Evolutionary conservation across 352 stramenopile genomes (phyloP).

Genomic region (Pythium chondricola): DNA sequence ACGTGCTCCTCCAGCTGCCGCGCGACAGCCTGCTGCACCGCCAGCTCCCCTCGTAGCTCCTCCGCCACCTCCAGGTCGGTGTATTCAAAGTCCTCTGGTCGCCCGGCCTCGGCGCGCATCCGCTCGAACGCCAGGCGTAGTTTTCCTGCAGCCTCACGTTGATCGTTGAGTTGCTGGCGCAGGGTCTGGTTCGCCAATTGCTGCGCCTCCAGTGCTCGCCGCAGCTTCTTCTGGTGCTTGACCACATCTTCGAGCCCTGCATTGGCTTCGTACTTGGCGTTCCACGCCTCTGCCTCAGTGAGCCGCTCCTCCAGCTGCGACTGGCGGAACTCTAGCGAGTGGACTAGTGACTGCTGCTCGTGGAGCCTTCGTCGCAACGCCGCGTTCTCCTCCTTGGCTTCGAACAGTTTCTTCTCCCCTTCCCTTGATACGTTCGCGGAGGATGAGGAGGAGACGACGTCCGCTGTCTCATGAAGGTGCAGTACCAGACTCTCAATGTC

Average conservation of each 20-base stretch:
- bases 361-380: conserved; percentile 39
- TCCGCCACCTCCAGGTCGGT: conserved; percentile 45
- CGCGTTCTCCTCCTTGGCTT: conserved; percentile 29
- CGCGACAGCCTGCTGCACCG: conserved; percentile 47
- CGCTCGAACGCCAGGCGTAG: conserved; percentile 49
- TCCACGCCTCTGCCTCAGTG: conserved; percentile 51
- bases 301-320: conserved; percentile 53
- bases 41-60: conserved; percentile 50
- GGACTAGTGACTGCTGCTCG: conserved; percentile 39
- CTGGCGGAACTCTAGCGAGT: conserved; percentile 51
- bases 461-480: conserved; percentile 29
- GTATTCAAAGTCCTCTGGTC: conserved; percentile 44
- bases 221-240: conserved; percentile 66
- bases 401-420: conserved; percentile 30
- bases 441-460: background rate
- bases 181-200: conserved; percentile 52
- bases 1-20: conserved; percentile 59
- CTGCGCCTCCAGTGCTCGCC: conserved; percentile 52
- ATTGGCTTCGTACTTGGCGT: conserved; percentile 56
- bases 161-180: conserved; percentile 49
- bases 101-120: conserved; percentile 49
- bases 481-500: conserved; percentile 52
- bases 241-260: conserved; percentile 70
- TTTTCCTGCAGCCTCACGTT: conserved; percentile 52
- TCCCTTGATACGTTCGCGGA: too few species aligned